A percentile compares a stretch with the other conserved stretches of the same genome.
These are phyloP conservation scores for Amanita molliuscula DNA, from an alignment of 768 basidiomycete genomes.

Conservation along the genomic window DNA sequence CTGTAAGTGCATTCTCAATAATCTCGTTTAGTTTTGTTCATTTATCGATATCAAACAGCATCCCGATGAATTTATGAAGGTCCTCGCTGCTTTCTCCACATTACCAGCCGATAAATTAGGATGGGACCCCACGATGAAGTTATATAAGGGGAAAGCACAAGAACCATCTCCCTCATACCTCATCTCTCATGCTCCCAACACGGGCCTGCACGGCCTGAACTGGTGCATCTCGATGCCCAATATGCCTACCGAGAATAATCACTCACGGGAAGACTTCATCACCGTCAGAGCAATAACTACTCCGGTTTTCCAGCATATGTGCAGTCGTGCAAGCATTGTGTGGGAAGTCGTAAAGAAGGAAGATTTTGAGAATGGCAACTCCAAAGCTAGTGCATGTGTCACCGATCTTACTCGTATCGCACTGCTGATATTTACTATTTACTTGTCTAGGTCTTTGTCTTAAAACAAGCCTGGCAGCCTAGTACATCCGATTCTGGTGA, in stretches of 20 bases:
- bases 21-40: too few relatives aligned
- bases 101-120: background rate
- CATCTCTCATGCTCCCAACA: too few relatives aligned
- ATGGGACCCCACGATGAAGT: background rate
- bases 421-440: background rate
- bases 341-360: background rate
- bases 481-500: background rate
- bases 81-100: background rate
- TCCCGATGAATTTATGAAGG: background rate
- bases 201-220: background rate
- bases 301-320: background rate
- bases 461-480: background rate
- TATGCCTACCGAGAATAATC: background rate
- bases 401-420: background rate
- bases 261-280: background rate
- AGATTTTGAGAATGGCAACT: background rate
- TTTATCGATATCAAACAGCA: background rate
- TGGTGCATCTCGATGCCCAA: background rate
- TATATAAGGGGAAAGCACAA: background rate
- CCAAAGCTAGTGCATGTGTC: background rate
- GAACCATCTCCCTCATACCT: background rate
- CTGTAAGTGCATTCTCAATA: background rate
- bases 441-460: background rate
- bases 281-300: background rate
- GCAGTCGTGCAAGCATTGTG: background rate